phyloP scores from a whole-genome alignment of 331 rosid genomes.

The Telfairia occidentalis region DNA sequence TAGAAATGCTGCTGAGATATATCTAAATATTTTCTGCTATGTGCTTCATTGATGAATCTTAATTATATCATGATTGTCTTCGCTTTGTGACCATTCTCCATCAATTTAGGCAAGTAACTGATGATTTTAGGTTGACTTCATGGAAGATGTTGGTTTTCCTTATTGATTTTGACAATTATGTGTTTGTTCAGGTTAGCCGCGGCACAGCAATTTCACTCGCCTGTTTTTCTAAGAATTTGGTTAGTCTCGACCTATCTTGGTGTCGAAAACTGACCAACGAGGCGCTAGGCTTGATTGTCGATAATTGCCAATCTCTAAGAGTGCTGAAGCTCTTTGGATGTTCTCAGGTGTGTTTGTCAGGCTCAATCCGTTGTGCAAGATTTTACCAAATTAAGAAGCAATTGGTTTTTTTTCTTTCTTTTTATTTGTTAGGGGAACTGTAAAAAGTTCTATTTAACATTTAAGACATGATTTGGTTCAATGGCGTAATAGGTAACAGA shows the following conservation, averaged over 20 bases:
- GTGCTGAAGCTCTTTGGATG: slow-evolving; percentile 71
- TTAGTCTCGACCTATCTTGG: slow-evolving; percentile 72
- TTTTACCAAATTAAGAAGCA: not conserved
- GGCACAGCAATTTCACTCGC: slow-evolving; percentile 58
- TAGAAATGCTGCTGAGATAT: not conserved
- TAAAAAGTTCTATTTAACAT: not conserved
- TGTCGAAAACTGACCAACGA: slow-evolving; percentile 58
- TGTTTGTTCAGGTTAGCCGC: slow-evolving; percentile 46
- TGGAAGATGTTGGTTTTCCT: not conserved
- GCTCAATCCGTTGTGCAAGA: not conserved
- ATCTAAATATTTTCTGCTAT: too few species aligned
- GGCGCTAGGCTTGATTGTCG: slow-evolving; percentile 64
- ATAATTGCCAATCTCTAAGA: slow-evolving; percentile 59
- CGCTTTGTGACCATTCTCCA: not conserved
- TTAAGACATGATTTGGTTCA: not conserved
- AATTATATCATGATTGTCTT: not conserved
- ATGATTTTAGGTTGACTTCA: not conserved
- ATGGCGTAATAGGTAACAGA: slow-evolving; percentile 39
- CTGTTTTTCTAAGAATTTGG: slow-evolving; percentile 35
- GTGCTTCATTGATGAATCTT: not conserved
- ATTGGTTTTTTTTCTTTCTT: not conserved
- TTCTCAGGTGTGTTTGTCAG: slow-evolving; percentile 47
- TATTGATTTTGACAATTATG: slow-evolving; percentile 14
- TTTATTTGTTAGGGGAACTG: not conserved
- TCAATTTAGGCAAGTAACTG: not conserved